Percentiles rank a stretch among this genome's conserved stretches.
Evolutionary conservation across 805 yeast species (phyloP).

Genomic region (Saccharomycopsis fodiens): DNA sequence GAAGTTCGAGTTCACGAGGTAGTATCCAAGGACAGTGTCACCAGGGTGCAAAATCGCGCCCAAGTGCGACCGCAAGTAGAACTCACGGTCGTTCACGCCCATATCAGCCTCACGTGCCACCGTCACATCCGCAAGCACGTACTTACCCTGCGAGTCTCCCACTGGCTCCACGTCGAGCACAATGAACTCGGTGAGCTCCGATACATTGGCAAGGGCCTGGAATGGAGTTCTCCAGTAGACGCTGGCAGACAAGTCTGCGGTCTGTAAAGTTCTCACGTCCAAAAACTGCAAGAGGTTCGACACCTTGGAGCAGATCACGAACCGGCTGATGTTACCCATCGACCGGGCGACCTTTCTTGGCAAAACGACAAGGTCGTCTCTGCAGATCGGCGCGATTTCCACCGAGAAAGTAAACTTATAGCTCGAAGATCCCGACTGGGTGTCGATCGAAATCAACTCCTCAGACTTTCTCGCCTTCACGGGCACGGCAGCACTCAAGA

Average conservation of each 20-base stretch:
- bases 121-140: slow-evolving; percentile 82
- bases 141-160: slow-evolving; percentile 67
- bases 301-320: slow-evolving; percentile 79
- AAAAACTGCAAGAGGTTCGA: slow-evolving; percentile 79
- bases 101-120: slow-evolving; percentile 85
- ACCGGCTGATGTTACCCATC: slow-evolving; percentile 72
- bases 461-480: slow-evolving; percentile 75
- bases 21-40: slow-evolving; percentile 91
- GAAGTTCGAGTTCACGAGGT: slow-evolving; percentile 74
- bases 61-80: slow-evolving; percentile 80
- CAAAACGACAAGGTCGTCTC: slow-evolving; percentile 89
- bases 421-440: slow-evolving; percentile 79
- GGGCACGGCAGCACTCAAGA: slow-evolving; percentile 79
- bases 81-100: slow-evolving; percentile 79
- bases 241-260: slow-evolving; percentile 61
- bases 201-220: slow-evolving; percentile 62
- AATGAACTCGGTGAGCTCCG: slow-evolving; percentile 76
- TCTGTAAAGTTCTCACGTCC: slow-evolving; percentile 76
- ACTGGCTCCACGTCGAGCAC: slow-evolving; percentile 93
- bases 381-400: slow-evolving; percentile 93
- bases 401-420: slow-evolving; percentile 90
- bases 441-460: slow-evolving; percentile 86
- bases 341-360: slow-evolving; percentile 82
- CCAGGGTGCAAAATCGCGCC: slow-evolving; percentile 97
- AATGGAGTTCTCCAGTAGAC: slow-evolving; percentile 83